These are phyloP conservation scores for Hypoxylon intermedium DNA, from an alignment of 495 filamentous ascomycete genomes.

Conservation along the genomic window DNA sequence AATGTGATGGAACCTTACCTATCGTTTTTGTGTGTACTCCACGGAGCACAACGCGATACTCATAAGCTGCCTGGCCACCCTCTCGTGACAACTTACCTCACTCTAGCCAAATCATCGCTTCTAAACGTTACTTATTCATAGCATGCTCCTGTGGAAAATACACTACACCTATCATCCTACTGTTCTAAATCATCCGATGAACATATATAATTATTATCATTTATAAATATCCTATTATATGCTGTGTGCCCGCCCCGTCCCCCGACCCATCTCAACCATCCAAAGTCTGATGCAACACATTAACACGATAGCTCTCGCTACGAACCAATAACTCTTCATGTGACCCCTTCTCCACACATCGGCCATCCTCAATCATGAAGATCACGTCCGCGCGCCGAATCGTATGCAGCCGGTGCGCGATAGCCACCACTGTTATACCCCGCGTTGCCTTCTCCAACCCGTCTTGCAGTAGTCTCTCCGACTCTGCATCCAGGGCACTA, in stretches of 20 bases:
- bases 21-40: too few species aligned
- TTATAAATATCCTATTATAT: not conserved
- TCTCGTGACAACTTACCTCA: conserved; percentile 17
- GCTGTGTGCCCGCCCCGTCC: too few species aligned
- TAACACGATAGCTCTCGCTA: conserved; percentile 64
- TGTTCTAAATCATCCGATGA: not conserved
- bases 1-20: too few species aligned
- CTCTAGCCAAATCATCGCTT: not conserved
- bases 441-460: conserved; percentile 72
- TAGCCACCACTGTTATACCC: conserved; percentile 81
- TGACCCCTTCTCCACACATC: conserved; percentile 69
- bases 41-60: not conserved
- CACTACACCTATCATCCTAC: not conserved
- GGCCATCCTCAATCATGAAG: conserved; percentile 73
- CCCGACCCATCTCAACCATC: conserved; percentile 37
- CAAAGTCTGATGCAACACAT: conserved; percentile 55
- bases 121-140: not conserved
- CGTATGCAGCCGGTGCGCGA: conserved; percentile 80
- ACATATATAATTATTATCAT: conserved; percentile 1
- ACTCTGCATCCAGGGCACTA: conserved; percentile 76
- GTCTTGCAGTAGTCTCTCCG: conserved; percentile 73
- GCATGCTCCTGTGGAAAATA: too few species aligned
- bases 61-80: conserved; percentile 9
- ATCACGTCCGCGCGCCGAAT: conserved; percentile 78
- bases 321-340: conserved; percentile 70